Base-by-base conservation (phyloP, 306 rosid genomes). In the Pachyrhizus erosus region DNA sequence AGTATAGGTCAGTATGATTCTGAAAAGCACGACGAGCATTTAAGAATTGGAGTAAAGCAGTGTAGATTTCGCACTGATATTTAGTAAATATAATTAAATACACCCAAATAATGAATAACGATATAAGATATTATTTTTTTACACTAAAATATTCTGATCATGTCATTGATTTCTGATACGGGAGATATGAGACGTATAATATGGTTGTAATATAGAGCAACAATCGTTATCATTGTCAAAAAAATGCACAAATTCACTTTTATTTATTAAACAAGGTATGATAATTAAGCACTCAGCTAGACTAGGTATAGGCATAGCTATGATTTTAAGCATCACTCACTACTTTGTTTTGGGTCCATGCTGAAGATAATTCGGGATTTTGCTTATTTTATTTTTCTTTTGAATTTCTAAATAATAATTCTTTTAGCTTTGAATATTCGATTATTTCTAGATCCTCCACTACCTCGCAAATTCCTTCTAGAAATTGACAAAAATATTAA, bases 311-410 rank as follows among this genome's bases (percentile, higher is more conserved):
- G 73, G 83, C 48, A 52, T 77, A 33, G 67, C 54, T 34, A 77
- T 82, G 81, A 85, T 71, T 72, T 73, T 49, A 52, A 42, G 45
- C 78, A 72, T 78, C 83, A 77, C 52, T 23, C 55, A 7, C 72
- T 72, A 21, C 34, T 14, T 58, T 73, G 8, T 52, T 57, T 57
- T 43, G 77, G 77, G 60, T 48, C 40, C 82, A 68, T 34, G 14
- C 31, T 70, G 46, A 73, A 82, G 29, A 69, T 69, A 43, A 69
- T 69, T 69, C 54, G 21, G n/a, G 54, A 45, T 13, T 74, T 21
- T 51, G 0, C 39, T 43, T 11, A 2, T 54, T 15, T 29, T 2
- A 1, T 39, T 18, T 64, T 37, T 37, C 1, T n/a, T 29, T 78
- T 33, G 0, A 48, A 18, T 48, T 78, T 37, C 37, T 14, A 15